Evolutionary conservation across 2,329 filamentous ascomycete genomes (phyloP).

Genomic region (Fusarium decemcellulare): DNA sequence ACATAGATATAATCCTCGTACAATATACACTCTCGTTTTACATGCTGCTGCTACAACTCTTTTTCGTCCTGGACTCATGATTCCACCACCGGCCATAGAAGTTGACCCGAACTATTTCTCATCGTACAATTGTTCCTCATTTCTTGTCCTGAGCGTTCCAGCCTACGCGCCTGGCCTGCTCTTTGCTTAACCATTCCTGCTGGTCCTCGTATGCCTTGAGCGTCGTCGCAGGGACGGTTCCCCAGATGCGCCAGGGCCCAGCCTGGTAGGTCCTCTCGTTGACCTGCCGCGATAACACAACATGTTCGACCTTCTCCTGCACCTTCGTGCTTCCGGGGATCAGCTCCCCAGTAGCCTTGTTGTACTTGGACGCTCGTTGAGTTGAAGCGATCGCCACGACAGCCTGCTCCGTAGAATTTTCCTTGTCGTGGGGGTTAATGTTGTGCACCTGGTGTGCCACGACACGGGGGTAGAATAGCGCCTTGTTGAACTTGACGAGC

Average conservation of each 20-base stretch:
- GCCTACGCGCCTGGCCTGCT: constrained; percentile 52
- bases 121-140: constrained; percentile 25
- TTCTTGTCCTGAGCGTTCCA: constrained; percentile 44
- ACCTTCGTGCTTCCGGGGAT: constrained; percentile 64
- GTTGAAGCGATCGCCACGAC: constrained; percentile 72
- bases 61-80: neutral
- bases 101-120: neutral
- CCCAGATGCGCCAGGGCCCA: constrained; percentile 75
- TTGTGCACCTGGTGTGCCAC: constrained; percentile 68
- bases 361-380: constrained; percentile 66
- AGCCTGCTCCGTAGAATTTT: constrained; percentile 61
- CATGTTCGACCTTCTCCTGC: constrained; percentile 72
- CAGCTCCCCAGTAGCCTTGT: constrained; percentile 53
- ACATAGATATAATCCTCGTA: constrained; percentile 49
- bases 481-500: constrained; percentile 64
- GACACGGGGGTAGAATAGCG: constrained; percentile 61
- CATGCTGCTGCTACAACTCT: constrained; percentile 18
- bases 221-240: constrained; percentile 70
- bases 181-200: constrained; percentile 51
- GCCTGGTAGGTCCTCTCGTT: constrained; percentile 62
- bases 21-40: constrained; percentile 46
- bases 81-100: neutral
- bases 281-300: constrained; percentile 70
- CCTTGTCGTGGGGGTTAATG: constrained; percentile 59
- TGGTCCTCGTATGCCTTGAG: constrained; percentile 57